These are phyloP conservation scores for Eucalyptus marginata DNA, from an alignment of 345 rosid genomes.

Conservation along the genomic window DNA sequence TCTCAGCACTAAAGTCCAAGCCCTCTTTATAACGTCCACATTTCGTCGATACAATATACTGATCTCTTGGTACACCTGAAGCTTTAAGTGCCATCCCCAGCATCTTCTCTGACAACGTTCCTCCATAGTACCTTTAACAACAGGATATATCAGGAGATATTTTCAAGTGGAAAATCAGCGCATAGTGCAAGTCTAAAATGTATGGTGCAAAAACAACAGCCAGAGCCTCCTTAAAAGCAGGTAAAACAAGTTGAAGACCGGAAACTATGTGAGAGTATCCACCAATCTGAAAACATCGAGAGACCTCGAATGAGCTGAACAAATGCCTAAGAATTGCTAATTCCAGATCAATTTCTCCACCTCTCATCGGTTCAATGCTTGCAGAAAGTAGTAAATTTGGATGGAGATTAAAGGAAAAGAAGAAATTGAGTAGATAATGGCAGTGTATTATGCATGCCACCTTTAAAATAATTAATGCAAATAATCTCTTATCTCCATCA, in stretches of 20 bases:
- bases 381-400: accelerated
- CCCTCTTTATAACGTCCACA: constrained; percentile 80
- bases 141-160: not conserved
- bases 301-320: accelerated
- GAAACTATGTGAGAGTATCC: not conserved
- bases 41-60: constrained; percentile 76
- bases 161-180: accelerated
- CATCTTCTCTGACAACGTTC: constrained; percentile 83
- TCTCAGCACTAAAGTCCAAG: constrained; percentile 91
- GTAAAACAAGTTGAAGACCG: accelerated
- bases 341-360: accelerated
- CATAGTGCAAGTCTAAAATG: not conserved
- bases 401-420: accelerated
- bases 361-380: accelerated
- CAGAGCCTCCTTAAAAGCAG: not conserved
- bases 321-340: accelerated
- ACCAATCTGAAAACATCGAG: not conserved
- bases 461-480: not conserved
- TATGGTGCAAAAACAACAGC: not conserved
- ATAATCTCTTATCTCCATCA: accelerated
- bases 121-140: constrained; percentile 66
- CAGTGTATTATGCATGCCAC: not conserved
- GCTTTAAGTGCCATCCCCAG: constrained; percentile 83
- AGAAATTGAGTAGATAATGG: not conserved
- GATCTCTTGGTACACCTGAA: constrained; percentile 53